These are phyloP conservation scores for Claviceps quebecensis DNA, from an alignment of 2,329 filamentous ascomycete species.

Conservation along the genomic window DNA sequence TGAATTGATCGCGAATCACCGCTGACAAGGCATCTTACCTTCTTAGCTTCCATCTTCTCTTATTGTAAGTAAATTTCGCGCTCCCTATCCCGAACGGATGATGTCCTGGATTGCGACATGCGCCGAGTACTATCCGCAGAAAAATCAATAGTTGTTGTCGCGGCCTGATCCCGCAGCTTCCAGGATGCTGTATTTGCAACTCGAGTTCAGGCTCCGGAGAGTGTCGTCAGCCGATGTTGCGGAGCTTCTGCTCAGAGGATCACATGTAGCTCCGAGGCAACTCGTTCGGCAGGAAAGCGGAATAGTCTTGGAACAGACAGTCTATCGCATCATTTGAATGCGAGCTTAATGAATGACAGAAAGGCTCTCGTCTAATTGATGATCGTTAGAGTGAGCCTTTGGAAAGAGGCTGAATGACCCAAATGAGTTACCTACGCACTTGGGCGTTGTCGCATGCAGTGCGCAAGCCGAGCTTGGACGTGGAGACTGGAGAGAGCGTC, in stretches of 20 bases:
- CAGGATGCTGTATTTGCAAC: not conserved
- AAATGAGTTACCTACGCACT: not conserved
- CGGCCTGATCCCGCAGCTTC: not conserved
- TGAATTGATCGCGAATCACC: not conserved
- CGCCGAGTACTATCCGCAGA: not conserved
- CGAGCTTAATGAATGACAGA: not conserved
- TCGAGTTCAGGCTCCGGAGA: not conserved
- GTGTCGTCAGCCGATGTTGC: not conserved
- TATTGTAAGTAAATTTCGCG: not conserved
- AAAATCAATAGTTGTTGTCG: not conserved
- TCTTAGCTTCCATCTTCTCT: constrained; percentile 27
- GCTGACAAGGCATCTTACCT: constrained; percentile 17
- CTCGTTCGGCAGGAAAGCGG: not conserved
- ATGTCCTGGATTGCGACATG: not conserved
- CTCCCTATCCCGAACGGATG: not conserved
- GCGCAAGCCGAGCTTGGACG: constrained; percentile 2
- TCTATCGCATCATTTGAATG: not conserved
- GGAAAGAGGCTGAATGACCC: not conserved
- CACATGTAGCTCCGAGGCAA: not conserved
- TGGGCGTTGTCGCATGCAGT: not conserved
- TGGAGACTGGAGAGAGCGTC: not conserved
- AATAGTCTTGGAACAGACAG: not conserved
- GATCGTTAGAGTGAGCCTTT: not conserved
- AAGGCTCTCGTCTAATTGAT: not conserved
- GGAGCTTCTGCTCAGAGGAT: not conserved